Base-by-base conservation (phyloP, 352 stramenopile species). In the Halophytophthora polymorphica region DNA sequence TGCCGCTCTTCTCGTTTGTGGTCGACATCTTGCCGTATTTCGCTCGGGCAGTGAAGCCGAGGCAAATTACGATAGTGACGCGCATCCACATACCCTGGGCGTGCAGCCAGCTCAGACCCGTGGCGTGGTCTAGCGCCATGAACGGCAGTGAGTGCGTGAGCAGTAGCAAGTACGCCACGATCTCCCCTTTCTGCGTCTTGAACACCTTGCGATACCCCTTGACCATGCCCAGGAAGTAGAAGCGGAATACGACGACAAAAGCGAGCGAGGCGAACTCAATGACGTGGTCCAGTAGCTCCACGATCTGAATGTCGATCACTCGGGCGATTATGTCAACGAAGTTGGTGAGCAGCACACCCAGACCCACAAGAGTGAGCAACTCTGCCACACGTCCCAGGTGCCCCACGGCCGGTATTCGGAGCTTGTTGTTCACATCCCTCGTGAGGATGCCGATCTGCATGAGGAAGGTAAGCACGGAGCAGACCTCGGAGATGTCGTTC, bases 401-500 rank as follows among this genome's bases (percentile, higher is more conserved):
- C 15, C 25, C 13, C 14, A 77, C 36, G 17, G 63, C 57, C 8
- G 44, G 46, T 23, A 73, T 58, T 17, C 54, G 49, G 14, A 73
- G 52, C 25, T 65, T 71, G 25, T 59, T 61, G 36, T 56, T 69
- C 10, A 78, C 34, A 10, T 72, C 61, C 12, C 49, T 45, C 1
- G 55, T 59, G 17, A 74, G 59, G 44, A 78, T 71, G n/a, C 52
- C 64, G 53, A 71, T 73, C 28, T 73, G 53, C 2, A 73, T 41
- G 3, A 77, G 42, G 21, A 76, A 76, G n/a, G 59, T 77, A n/a
- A 77, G 36, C 22, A 57, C 53, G 17, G 43, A 61, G 18, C 54
- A 60, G 6, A 53, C 55, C 37, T 73, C 59, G 3, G 67, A 77
- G 12, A 71, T 57, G 53, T 70, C 63, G 40, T 68, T 71, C n/a